Evolutionary conservation across 139 green algal genomes (phyloP).

Genomic region (Volvox africanus): DNA sequence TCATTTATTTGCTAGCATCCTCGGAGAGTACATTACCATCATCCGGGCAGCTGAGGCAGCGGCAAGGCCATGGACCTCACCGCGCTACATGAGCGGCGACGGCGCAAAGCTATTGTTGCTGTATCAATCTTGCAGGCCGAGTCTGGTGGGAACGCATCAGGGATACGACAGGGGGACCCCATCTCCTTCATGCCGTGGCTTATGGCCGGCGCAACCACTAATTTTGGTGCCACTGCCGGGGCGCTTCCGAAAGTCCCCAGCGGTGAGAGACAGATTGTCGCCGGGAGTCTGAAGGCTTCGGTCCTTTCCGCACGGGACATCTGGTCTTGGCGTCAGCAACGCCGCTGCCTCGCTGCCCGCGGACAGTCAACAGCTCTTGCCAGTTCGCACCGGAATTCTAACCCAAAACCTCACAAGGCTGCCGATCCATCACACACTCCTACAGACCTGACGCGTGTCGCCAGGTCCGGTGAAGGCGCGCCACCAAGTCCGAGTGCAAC

Average conservation of each 20-base stretch:
- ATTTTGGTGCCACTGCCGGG: background rate
- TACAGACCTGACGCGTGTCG: too few species aligned
- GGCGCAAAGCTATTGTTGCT: background rate
- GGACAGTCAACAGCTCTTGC: too few species aligned
- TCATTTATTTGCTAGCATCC: too few species aligned
- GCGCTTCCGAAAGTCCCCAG: background rate
- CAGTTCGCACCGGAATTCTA: too few species aligned
- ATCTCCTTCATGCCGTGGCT: background rate
- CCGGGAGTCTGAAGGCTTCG: background rate
- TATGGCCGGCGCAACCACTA: background rate
- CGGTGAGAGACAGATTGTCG: background rate
- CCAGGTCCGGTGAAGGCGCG: too few species aligned
- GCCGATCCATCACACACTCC: too few species aligned
- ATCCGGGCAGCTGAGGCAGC: too few species aligned
- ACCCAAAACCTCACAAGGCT: too few species aligned
- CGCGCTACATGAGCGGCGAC: background rate
- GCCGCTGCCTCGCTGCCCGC: background rate
- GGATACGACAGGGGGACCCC: background rate
- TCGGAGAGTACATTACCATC: too few species aligned
- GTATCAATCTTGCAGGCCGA: background rate
- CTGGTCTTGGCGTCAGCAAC: background rate
- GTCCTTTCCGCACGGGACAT: background rate
- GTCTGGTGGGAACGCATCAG: background rate
- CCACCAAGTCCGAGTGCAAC: too few species aligned
- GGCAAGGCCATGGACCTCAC: background rate